phyloP scores from a whole-genome alignment of 2,329 filamentous ascomycete genomes.

The Fusarium neocosmosporiellum region DNA sequence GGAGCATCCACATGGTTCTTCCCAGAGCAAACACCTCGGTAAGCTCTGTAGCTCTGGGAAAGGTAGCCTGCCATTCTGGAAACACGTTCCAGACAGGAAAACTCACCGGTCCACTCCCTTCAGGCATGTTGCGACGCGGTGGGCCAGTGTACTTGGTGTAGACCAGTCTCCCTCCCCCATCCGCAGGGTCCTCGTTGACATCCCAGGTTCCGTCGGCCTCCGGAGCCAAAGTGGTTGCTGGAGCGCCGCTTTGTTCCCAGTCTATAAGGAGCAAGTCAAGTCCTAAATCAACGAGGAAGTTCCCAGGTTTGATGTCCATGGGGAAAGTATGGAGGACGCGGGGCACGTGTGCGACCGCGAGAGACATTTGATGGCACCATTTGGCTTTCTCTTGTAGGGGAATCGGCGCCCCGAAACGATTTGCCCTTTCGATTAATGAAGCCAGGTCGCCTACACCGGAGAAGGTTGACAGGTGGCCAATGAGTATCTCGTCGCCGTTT shows the following conservation, averaged over 20 bases:
- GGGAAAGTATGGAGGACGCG: background rate
- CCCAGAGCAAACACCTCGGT: background rate
- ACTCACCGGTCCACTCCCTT: background rate
- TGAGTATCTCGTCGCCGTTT: background rate
- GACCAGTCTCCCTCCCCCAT: background rate
- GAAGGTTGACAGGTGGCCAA: background rate
- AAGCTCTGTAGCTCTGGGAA: background rate
- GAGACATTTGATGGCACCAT: slow-evolving; percentile 9
- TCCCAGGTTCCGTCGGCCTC: background rate
- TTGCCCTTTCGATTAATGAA: background rate
- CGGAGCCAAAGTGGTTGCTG: background rate
- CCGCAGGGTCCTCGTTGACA: background rate
- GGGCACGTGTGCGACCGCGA: background rate
- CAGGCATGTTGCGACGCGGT: background rate
- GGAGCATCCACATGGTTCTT: slow-evolving; percentile 3
- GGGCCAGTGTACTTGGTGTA: background rate
- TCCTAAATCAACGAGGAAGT: background rate
- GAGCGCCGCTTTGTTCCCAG: background rate
- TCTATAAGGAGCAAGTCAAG: background rate
- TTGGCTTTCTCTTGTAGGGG: background rate
- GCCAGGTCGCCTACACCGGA: background rate
- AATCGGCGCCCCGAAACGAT: background rate
- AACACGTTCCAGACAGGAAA: background rate
- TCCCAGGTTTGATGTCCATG: background rate
- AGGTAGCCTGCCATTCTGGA: background rate